Conservation (phyloP, 805 yeast species). For the Candida hispaniensis region DNA sequence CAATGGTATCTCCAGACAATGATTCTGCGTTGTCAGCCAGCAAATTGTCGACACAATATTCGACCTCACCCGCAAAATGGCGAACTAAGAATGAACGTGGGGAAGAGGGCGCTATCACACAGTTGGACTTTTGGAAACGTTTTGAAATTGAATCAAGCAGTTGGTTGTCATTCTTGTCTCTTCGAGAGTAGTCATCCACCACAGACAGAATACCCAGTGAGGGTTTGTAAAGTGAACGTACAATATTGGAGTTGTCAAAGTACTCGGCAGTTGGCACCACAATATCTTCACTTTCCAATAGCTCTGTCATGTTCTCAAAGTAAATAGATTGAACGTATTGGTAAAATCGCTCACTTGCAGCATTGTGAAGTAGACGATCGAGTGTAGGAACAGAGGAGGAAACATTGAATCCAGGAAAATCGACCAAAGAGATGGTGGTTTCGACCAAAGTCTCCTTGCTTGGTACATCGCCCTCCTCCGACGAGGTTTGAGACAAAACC, state of each 20-base stretch:
- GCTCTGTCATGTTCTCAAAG: slow-evolving; percentile 31
- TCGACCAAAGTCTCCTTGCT: slow-evolving; percentile 22
- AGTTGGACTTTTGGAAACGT: slow-evolving; percentile 27
- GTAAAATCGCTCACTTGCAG: slow-evolving; percentile 34
- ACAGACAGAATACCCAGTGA: slow-evolving; percentile 30
- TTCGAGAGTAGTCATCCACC: slow-evolving; percentile 31
- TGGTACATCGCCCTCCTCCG: slow-evolving; percentile 8
- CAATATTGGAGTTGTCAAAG: slow-evolving; percentile 46
- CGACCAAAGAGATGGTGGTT: slow-evolving; percentile 30
- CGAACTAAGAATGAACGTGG: slow-evolving; percentile 40
- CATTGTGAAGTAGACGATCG: slow-evolving; percentile 33
- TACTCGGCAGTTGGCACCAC: slow-evolving; percentile 45
- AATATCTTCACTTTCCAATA: slow-evolving; percentile 33
- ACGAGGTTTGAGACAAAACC: slow-evolving; percentile 23
- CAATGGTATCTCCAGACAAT: slow-evolving; percentile 33
- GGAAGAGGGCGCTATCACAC: slow-evolving; percentile 25
- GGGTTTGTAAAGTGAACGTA: slow-evolving; percentile 40
- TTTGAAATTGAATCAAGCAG: slow-evolving; percentile 27
- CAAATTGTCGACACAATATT: slow-evolving; percentile 42
- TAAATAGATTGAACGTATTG: slow-evolving; percentile 31
- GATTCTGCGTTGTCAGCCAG: slow-evolving; percentile 45
- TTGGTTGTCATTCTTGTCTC: slow-evolving; percentile 27
- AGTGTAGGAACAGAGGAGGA: slow-evolving; percentile 28
- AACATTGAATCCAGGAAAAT: slow-evolving; percentile 34
- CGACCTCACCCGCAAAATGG: slow-evolving; percentile 52